These are phyloP conservation scores for Persicaria tinctoria DNA, from an alignment of 148 eudicot genomes.

Conservation along the genomic window DNA sequence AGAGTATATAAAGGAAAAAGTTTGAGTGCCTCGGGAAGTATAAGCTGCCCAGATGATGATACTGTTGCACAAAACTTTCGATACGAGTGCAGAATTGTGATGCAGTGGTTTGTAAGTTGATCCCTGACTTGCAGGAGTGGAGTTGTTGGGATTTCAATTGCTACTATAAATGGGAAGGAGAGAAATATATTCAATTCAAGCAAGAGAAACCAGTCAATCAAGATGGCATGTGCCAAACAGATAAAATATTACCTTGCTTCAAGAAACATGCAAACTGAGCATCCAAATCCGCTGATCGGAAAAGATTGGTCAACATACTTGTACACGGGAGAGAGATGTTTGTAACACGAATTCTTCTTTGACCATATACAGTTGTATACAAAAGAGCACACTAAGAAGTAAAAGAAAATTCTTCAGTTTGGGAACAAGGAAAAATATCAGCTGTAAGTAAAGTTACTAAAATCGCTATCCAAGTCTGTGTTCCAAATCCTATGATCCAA, in stretches of 20 bases:
- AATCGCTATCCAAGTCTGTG: background rate
- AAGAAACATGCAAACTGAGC: slow-evolving; percentile 84
- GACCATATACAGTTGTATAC: background rate
- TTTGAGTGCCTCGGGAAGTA: slow-evolving; percentile 95
- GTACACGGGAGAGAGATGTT: background rate
- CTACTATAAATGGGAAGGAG: slow-evolving; percentile 40
- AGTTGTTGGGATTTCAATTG: slow-evolving; percentile 53
- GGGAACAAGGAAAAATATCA: background rate
- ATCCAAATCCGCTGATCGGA: slow-evolving; percentile 92
- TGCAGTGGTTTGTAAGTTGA: slow-evolving; percentile 67
- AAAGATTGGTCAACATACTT: slow-evolving; percentile 42
- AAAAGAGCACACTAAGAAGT: background rate
- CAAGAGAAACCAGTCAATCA: background rate
- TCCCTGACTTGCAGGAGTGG: slow-evolving; percentile 77
- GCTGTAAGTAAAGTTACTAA: background rate
- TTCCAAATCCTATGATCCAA: background rate
- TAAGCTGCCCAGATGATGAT: slow-evolving; percentile 84
- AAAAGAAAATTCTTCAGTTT: background rate
- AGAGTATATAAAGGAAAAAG: slow-evolving; percentile 81
- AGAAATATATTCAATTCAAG: background rate
- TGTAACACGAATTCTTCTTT: background rate
- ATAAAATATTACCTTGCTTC: slow-evolving; percentile 67
- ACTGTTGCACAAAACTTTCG: slow-evolving; percentile 87
- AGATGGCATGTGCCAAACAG: background rate
- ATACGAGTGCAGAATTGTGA: slow-evolving; percentile 67